phyloP scores from a whole-genome alignment of 441 rosid species.

The Sinapis alba region DNA sequence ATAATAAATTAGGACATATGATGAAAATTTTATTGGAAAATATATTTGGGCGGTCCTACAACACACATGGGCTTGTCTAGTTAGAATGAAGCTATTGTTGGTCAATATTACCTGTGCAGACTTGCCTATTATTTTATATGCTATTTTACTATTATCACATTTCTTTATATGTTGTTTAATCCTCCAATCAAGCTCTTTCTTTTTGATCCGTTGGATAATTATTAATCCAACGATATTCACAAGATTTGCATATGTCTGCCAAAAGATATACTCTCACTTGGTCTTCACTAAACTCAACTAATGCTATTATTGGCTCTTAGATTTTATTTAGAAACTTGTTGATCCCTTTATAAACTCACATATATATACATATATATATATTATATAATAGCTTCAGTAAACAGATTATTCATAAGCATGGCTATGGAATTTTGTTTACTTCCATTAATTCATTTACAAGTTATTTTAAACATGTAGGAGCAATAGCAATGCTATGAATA shows the following conservation, averaged over 20 bases:
- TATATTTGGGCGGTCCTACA: slow-evolving; percentile 69
- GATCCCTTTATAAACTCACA: slow-evolving; percentile 22
- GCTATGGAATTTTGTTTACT: not conserved
- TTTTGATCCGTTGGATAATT: slow-evolving; percentile 39
- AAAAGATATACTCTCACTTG: slow-evolving; percentile 41
- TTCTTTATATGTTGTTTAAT: slow-evolving; percentile 30
- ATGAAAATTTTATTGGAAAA: slow-evolving; percentile 25
- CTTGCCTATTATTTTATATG: slow-evolving; percentile 33
- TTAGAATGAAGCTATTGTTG: slow-evolving; percentile 57
- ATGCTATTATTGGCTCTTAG: slow-evolving; percentile 32
- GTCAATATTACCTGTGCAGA: slow-evolving; percentile 57
- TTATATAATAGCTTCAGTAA: slow-evolving; percentile 13
- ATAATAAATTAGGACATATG: slow-evolving; percentile 53
- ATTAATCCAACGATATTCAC: slow-evolving; percentile 40
- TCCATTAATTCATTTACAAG: not conserved
- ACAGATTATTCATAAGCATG: not conserved
- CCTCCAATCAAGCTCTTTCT: slow-evolving; percentile 42
- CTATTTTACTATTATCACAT: slow-evolving; percentile 28
- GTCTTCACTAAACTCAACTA: slow-evolving; percentile 34
- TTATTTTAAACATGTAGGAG: not conserved
- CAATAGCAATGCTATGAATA: not conserved
- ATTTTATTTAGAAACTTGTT: slow-evolving; percentile 34
- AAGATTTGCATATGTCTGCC: slow-evolving; percentile 46
- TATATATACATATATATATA: slow-evolving; percentile 1
- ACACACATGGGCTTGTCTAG: slow-evolving; percentile 82